Evolutionary conservation across 139 green algal species (phyloP).

Genomic region (Coelastrella sp.): DNA sequence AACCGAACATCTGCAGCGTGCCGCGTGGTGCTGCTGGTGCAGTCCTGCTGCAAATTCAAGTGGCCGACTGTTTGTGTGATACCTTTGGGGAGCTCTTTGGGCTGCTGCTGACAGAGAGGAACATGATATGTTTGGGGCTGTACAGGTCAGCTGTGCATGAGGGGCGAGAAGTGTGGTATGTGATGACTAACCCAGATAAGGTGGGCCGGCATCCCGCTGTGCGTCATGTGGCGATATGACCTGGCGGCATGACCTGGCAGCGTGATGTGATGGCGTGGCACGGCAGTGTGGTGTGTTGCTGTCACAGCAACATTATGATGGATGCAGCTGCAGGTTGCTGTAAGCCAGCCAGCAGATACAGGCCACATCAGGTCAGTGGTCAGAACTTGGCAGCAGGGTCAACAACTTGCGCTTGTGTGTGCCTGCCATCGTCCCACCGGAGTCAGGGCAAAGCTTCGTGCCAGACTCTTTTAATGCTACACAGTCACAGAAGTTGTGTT

Average conservation of each 20-base stretch:
- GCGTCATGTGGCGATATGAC: background rate
- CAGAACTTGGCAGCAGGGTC: no score
- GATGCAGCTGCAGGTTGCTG: no score
- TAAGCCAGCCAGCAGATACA: no score
- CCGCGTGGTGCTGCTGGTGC: background rate
- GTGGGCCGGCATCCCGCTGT: background rate
- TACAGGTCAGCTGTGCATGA: background rate
- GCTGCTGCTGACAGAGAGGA: background rate
- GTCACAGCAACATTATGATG: no score
- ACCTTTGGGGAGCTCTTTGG: constrained; percentile 31
- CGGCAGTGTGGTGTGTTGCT: no score
- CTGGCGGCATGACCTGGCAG: background rate
- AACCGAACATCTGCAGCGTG: background rate
- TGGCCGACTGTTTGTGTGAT: background rate
- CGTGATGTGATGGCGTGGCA: no score
- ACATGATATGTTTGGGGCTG: constrained; percentile 18
- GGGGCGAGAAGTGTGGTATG: constrained; percentile 3
- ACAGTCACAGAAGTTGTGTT: background rate
- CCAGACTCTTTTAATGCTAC: background rate
- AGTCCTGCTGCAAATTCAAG: constrained; percentile 11
- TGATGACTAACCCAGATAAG: constrained; percentile 14
- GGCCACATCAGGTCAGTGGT: no score
- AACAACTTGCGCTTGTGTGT: no score
- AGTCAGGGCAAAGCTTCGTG: background rate
- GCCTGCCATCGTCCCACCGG: background rate